Base-by-base conservation (phyloP, 1,284 basidiomycete genomes). In the Bondarzewia mesenterica region DNA sequence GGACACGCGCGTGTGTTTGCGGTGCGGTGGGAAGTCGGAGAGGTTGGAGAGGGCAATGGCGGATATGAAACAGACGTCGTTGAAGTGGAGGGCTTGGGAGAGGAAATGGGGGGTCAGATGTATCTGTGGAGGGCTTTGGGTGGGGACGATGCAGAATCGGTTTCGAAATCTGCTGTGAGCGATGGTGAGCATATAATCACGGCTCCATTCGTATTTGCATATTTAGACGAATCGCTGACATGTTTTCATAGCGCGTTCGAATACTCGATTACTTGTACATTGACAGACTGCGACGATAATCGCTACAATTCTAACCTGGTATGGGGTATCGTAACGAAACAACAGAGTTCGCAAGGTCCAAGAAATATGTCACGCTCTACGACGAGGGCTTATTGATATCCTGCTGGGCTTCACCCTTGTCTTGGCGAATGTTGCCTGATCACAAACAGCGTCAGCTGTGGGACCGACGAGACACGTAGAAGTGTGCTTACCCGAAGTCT, bases 91-190 rank as follows among this genome's bases (percentile, higher is more conserved):
- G 43, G 64, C 70, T 20, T 88, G 83, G 82, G 78, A 82, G 60
- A 75, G 65, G 52, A 69, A 66, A 52, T 86, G 80, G 81, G 62
- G 60, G 35, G 60, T 58, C 29, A 68, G 70, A 26, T 88, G 85
- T 63, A 68, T 88, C 18, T 88, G 85, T 63, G 83, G 82, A n/a
- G 85, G 85, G 4, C 54, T 62, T 12, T 88, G 85, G 83, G 58
- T 54, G 2, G 42, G 29, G 3, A n/a, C n/a, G n/a, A n/a, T n/a
- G n/a, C n/a, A n/a, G n/a, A n/a, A 32, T 32, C 5, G 29, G 6
- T 12, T 1, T 32, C 29, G n/a, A 32, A 32, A 10, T 32, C n/a
- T n/a, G n/a, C n/a, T n/a, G n/a, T n/a, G n/a, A n/a, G n/a, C n/a
- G n/a, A n/a, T n/a, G n/a, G n/a, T n/a, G n/a, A n/a, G n/a, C n/a